Evolutionary conservation across 768 basidiomycete genomes (phyloP).

Genomic region (Rhodosporidiobolus odoratus): DNA sequence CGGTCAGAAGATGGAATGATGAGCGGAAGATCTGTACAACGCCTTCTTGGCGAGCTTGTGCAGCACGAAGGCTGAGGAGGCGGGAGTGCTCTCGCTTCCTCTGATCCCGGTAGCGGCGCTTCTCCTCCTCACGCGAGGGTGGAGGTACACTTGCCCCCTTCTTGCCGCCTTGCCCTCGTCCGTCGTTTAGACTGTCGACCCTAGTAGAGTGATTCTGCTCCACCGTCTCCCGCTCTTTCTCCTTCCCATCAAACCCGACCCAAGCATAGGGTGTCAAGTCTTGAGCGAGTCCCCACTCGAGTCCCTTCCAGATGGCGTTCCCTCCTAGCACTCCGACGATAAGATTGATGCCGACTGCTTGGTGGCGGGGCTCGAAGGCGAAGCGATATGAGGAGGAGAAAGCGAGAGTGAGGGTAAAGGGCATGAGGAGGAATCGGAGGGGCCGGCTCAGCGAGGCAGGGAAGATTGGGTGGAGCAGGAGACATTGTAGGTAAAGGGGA

Average conservation of each 20-base stretch:
- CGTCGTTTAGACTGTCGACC: too few species aligned
- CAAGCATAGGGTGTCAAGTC: constrained; percentile 31
- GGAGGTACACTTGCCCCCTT: not conserved
- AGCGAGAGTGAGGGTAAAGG: constrained; percentile 10
- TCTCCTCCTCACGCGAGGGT: not conserved
- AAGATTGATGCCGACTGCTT: constrained; percentile 30
- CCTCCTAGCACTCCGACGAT: not conserved
- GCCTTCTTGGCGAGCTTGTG: constrained; percentile 8
- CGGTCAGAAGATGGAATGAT: constrained; percentile 19
- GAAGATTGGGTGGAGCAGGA: constrained; percentile 30
- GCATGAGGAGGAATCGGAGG: constrained; percentile 20
- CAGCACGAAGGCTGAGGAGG: not conserved
- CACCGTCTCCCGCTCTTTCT: not conserved
- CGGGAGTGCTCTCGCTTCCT: not conserved
- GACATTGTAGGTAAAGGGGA: constrained; percentile 26
- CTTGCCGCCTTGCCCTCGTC: not conserved
- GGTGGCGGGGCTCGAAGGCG: constrained; percentile 26
- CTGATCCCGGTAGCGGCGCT: not conserved
- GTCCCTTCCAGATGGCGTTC: constrained; percentile 27
- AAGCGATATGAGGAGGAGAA: constrained; percentile 8
- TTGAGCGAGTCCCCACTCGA: constrained; percentile 31
- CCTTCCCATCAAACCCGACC: constrained; percentile 22
- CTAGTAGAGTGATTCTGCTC: not conserved
- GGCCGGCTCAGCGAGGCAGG: constrained; percentile 3
- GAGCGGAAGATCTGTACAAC: constrained; percentile 9